Conservation (phyloP, 257 asterid genomes). For the Eustoma russellianum region DNA sequence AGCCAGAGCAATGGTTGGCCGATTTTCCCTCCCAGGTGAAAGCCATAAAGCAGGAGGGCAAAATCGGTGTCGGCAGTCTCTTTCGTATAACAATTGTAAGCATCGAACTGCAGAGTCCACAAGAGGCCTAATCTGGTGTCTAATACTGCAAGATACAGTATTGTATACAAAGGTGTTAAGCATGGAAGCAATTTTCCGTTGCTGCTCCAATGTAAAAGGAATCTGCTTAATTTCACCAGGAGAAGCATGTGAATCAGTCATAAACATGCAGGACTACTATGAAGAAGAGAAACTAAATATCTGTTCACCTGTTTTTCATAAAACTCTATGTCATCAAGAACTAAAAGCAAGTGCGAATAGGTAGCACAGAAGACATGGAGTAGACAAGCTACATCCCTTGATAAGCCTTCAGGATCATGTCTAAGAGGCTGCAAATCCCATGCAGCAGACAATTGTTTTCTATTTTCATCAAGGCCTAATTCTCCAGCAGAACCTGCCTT, state of each 20-base stretch:
- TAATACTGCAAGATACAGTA: conserved; percentile 45
- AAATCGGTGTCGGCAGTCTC: conserved; percentile 87
- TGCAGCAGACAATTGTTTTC: conserved; percentile 42
- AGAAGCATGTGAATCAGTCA: conserved; percentile 1
- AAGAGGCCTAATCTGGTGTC: conserved; percentile 39
- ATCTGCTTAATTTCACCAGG: conserved; percentile 34
- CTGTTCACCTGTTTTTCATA: conserved; percentile 71
- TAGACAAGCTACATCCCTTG: conserved; percentile 55
- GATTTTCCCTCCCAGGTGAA: conserved; percentile 76
- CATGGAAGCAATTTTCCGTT: conserved; percentile 58
- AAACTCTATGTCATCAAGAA: conserved; percentile 91
- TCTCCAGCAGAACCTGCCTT: conserved; percentile 19
- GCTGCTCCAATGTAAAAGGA: conserved; percentile 84
- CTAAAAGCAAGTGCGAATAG: conserved; percentile 80
- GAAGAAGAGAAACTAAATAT: conserved; percentile 7
- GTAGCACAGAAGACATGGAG: conserved; percentile 83
- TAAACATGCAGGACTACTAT: not conserved
- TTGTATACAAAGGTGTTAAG: conserved; percentile 75
- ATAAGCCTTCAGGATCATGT: conserved; percentile 73
- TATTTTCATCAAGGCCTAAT: conserved; percentile 25
- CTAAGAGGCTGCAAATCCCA: conserved; percentile 75
- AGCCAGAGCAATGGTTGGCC: conserved; percentile 90
- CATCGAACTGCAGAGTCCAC: conserved; percentile 77
- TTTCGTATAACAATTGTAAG: conserved; percentile 86
- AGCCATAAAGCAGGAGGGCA: conserved; percentile 92